Conservation (phyloP, 2,329 filamentous ascomycete genomes). For the Scedosporium apiospermum region DNA sequence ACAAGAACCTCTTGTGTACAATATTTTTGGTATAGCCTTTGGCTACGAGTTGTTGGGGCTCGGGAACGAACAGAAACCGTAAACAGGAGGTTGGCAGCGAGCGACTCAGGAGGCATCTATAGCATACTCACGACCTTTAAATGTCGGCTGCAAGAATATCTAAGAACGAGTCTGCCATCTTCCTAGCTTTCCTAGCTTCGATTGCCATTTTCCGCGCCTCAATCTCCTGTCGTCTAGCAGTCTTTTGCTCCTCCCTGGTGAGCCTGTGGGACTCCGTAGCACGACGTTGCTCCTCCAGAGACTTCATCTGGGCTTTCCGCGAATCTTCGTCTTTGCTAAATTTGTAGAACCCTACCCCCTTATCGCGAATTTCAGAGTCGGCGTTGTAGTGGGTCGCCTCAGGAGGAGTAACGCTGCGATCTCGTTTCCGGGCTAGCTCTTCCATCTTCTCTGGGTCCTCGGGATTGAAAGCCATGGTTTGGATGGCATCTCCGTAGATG, state of each 20-base stretch:
- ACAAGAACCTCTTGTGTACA: no score
- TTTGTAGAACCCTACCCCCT: slow-evolving; percentile 85
- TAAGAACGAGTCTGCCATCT: slow-evolving; percentile 64
- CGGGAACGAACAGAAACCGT: no score
- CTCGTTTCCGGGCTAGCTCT: slow-evolving; percentile 65
- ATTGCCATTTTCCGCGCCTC: slow-evolving; percentile 55
- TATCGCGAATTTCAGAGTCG: slow-evolving; percentile 69
- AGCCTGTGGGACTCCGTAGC: slow-evolving; percentile 57
- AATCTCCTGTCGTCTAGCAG: slow-evolving; percentile 50
- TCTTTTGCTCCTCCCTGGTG: slow-evolving; percentile 42
- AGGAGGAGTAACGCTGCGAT: slow-evolving; percentile 72
- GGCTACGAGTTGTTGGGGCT: no score
- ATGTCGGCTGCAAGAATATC: slow-evolving; percentile 34
- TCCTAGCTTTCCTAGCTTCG: slow-evolving; percentile 51
- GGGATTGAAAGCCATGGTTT: slow-evolving; percentile 73
- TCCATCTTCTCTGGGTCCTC: slow-evolving; percentile 67
- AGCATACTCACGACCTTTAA: neutral
- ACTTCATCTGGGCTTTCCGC: slow-evolving; percentile 63
- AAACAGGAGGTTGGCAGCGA: no score
- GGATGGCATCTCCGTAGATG: slow-evolving; percentile 80
- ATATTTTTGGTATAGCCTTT: no score
- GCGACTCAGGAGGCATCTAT: no score
- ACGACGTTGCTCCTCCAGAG: slow-evolving; percentile 54
- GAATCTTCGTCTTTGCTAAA: slow-evolving; percentile 70
- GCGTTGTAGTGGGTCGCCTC: slow-evolving; percentile 79